These are phyloP conservation scores for Talaromyces liani DNA, from an alignment of 495 filamentous ascomycete species.

Conservation along the genomic window DNA sequence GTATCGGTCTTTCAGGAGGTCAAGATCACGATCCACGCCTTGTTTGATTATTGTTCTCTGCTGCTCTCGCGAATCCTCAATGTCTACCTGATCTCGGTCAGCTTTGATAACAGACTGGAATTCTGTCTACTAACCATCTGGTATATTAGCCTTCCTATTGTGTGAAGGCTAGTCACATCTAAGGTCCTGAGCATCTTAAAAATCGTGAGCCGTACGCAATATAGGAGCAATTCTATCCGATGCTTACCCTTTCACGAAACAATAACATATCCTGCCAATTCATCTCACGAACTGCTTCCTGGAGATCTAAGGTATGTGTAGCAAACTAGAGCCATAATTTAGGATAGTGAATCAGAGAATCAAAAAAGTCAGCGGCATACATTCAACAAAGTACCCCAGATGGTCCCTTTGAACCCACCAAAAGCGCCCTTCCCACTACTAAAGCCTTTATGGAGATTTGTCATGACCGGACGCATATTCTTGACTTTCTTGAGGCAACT, in stretches of 20 bases:
- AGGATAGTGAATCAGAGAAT: neutral
- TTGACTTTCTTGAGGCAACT: conserved; percentile 66
- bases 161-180: conserved; percentile 46
- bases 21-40: conserved; percentile 69
- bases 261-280: conserved; percentile 43
- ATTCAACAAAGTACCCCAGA: conserved; percentile 61
- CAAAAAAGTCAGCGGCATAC: conserved; percentile 19
- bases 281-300: conserved; percentile 56
- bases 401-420: conserved; percentile 52
- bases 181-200: conserved; percentile 33
- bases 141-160: conserved; percentile 62
- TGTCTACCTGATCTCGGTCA: conserved; percentile 57
- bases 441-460: conserved; percentile 69
- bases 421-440: conserved; percentile 52
- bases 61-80: conserved; percentile 67
- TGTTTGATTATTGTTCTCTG: conserved; percentile 64
- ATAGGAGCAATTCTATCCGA: neutral
- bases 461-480: conserved; percentile 65
- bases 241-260: conserved; percentile 51
- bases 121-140: conserved; percentile 40
- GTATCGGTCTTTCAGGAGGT: conserved; percentile 69
- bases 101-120: neutral
- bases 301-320: conserved; percentile 60
- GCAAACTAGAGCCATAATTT: conserved; percentile 41
- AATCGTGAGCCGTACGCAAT: conserved; percentile 13